These are phyloP conservation scores for Alternaria sp. DNA, from an alignment of 2,329 filamentous ascomycete species.

Conservation along the genomic window DNA sequence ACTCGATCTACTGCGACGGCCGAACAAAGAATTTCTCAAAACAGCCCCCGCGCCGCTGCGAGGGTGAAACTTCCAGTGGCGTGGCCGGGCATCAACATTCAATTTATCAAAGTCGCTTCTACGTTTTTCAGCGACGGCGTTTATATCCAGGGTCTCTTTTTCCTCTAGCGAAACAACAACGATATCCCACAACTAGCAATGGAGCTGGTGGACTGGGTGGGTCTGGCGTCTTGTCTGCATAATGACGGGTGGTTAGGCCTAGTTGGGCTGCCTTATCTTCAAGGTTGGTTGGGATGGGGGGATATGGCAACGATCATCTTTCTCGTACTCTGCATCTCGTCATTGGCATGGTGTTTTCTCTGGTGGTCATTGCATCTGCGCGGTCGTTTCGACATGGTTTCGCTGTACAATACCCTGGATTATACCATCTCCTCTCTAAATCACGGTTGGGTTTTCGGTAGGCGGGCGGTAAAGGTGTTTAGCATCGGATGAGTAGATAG, in stretches of 20 bases:
- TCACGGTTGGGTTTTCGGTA: neutral
- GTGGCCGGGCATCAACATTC: slow-evolving; percentile 28
- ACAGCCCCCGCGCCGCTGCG: slow-evolving; percentile 24
- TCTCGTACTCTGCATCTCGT: slow-evolving; percentile 1
- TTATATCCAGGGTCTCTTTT: slow-evolving; percentile 12
- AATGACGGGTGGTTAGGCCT: slow-evolving; percentile 2
- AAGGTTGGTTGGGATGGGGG: neutral
- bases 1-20: slow-evolving; percentile 22
- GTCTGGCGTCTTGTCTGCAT: slow-evolving; percentile 6
- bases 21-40: slow-evolving; percentile 22
- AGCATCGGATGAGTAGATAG: neutral
- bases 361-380: slow-evolving; percentile 6
- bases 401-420: slow-evolving; percentile 44
- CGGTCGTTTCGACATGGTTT: slow-evolving; percentile 22
- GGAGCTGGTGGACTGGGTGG: slow-evolving; percentile 14
- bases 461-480: neutral
- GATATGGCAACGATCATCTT: neutral
- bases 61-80: slow-evolving; percentile 10
- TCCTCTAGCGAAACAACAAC: slow-evolving; percentile 7
- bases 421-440: slow-evolving; percentile 49
- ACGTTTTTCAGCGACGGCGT: slow-evolving; percentile 32
- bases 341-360: neutral
- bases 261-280: slow-evolving; percentile 2
- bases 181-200: slow-evolving; percentile 18
- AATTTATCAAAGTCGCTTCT: slow-evolving; percentile 25